Base-by-base conservation (phyloP, 148 eudicot genomes). In the Vaccinium macrocarpon region DNA sequence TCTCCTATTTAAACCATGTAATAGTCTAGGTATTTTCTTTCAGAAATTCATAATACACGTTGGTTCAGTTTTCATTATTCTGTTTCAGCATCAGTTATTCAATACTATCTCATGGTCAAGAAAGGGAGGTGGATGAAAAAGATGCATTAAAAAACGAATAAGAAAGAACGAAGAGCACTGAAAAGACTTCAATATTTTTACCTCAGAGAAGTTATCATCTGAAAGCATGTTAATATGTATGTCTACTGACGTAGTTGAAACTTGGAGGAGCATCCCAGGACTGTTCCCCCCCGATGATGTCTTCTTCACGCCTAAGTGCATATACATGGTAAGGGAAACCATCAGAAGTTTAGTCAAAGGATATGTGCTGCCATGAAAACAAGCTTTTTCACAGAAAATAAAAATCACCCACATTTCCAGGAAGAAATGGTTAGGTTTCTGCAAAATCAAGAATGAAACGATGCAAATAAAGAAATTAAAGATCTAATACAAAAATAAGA, bases 151-250 rank as follows among this genome's bases (percentile, higher is more conserved):
- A 5, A 25, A 68, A 27, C 38, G 27, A 68, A 68, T 27, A 68
- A 11, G 15, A 68, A 42, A 79, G 62, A 53, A 32, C 13, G 32
- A 46, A 27, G 38, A 59, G 49, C 35, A 80, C 66, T 16, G 5
- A 84, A 70, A 56, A 25, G 35, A 72, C 25, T 53, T 68, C 3
- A 1, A 68, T 68, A 68, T 19, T 50, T 16, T 76, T 90, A 94
- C 99, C 95, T 93, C 92, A 27, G 93, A 81, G 86, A 96, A 85
- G 85, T 92, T 88, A 85, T 92, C 94, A 88, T 94, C 92, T 21
- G 98, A 93, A 56, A 96, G 93, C 92, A 89, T 81, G 85, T 53
- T 32, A 72, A 94, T 86, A 75, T 89, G 84, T n/a, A 93, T 83
- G 68, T 89, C 91, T 86, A 81, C 83, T 9, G 84, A 83, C 80